Base-by-base conservation (phyloP, 495 filamentous ascomycete genomes). In the Annulohypoxylon stygium region DNA sequence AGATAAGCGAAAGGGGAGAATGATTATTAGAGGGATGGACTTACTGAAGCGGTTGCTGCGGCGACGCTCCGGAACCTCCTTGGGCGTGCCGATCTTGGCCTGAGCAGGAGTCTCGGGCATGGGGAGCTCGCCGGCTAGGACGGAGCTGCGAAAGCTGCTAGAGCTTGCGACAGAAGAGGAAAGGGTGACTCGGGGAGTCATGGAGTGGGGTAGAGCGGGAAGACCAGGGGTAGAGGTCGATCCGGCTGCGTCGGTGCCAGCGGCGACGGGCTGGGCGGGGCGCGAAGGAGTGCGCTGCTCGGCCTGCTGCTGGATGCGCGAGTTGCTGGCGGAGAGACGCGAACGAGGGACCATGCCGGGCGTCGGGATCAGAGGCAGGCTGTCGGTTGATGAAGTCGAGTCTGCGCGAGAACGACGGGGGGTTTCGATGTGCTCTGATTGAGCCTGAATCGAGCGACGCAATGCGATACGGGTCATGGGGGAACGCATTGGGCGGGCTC, bases 31-130 rank as follows among this genome's bases (percentile, higher is more conserved):
- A 2, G 4, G 4, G 4, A 43, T 43, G 2, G 14, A 43, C 39
- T 43, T 43, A 43, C 39, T n/a, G 12, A 34, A 20, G 14, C 60
- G 60, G 60, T 11, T 50, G 14, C 43, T 62, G 60, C 60, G 60
- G 1, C 60, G 60, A 14, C 60, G 60, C n/a, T 25, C 43, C 1
- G 43, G 60, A 26, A 62, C 37, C 43, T 51, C 26, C 43, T n/a
- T 30, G 26, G 25, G n/a, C 0, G 41, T 20, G 39, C 39, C 39
- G 2, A 16, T 51, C 12, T 11, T 2, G 2, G 60, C 60, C 10
- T 51, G 26, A 3, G 43, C 18, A 1, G 60, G 60, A 1, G 60
- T 62, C 60, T 34, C 43, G 2, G 60, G 60, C 12, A 26, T 20
- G 18, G 58, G 39, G 18, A 10, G 20, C 23, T 61, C 37, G 34